Percentiles rank a stretch among this genome's conserved stretches.
Evolutionary conservation across 2,329 filamentous ascomycete species (phyloP).

Genomic region (Pseudocercospora macadamiae): DNA sequence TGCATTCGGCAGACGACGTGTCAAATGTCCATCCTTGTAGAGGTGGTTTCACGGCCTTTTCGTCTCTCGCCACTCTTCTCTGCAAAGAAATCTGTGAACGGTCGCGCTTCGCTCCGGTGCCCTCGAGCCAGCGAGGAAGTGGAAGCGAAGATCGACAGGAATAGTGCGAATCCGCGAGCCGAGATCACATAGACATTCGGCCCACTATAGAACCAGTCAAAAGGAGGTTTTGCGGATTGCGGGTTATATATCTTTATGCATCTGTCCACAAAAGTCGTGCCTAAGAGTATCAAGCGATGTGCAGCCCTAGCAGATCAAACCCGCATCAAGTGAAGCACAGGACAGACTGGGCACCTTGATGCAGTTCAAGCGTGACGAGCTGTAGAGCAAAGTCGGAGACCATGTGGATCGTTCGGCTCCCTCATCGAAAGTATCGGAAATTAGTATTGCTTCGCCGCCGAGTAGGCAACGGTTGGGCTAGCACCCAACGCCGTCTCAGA

Average conservation of each 20-base stretch:
- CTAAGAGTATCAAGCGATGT: not conserved
- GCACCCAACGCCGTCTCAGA: not conserved
- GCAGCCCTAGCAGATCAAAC: not conserved
- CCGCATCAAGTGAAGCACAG: not conserved
- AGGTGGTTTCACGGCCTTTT: not conserved
- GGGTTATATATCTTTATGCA: too few species aligned
- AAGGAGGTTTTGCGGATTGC: constrained; percentile 9
- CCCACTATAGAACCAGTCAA: not conserved
- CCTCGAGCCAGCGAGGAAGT: not conserved
- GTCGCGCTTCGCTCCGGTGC: not conserved
- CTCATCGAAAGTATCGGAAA: constrained; percentile 9
- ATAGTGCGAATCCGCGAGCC: constrained; percentile 3
- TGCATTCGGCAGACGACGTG: constrained; percentile 5
- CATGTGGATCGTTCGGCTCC: constrained; percentile 2
- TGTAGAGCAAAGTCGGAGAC: constrained; percentile 4
- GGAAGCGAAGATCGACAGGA: not conserved
- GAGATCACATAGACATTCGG: constrained; percentile 1
- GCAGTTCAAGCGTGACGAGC: not conserved
- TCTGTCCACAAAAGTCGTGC: too few species aligned
- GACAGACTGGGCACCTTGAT: not conserved
- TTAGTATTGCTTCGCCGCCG: not conserved
- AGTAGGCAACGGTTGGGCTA: constrained; percentile 4
- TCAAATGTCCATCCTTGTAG: not conserved
- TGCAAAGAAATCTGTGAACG: not conserved
- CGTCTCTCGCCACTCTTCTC: constrained; percentile 7